Base-by-base conservation (phyloP, 805 yeast genomes). In the Spathaspora gorwiae region DNA sequence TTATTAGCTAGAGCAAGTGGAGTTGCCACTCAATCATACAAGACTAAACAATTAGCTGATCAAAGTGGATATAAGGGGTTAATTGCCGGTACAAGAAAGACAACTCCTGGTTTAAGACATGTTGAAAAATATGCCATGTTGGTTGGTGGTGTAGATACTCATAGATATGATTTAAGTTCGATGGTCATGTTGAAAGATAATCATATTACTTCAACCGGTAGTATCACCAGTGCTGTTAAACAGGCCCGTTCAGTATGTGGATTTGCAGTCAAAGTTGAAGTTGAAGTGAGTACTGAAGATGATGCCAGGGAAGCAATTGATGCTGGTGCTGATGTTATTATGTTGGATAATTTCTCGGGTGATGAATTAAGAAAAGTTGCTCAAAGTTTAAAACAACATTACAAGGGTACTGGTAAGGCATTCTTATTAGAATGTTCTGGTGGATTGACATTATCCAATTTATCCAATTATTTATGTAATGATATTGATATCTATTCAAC, bases 131-230 rank as follows among this genome's bases (percentile, higher is more conserved):
- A 90, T 66, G 84, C 96, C 24, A 92, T 90, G 98, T 68, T 88
- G 30, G 95, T 90, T 8, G 98, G 97, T 30, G 97, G 97, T 3
- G 86, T 88, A 45, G 98, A 90, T 60, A 78, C 94, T 45, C 98
- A 90, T 64, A 75, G 98, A 51, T 88, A 88, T 60, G 97, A 92
- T 61, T 77, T 90, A 46, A 83, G 94, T 38, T 79, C 94, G 1
- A 90, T 90, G 98, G 90, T 92, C 2, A 90, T 92, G 98, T 76
- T 90, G 54, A 90, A 90, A 64, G 98, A 90, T 60, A 90, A 90
- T 63, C 98, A 92, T 60, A 77, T 90, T 35, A 87, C 94, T 81
- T 83, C 96, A 4, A 87, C 95, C 2, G 97, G 97, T 0, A 88
- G 96, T 27, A 92, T 90, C 50, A 86, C 95, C 3, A 70, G 76